A percentile compares a stretch with the other conserved stretches of the same genome.
phyloP scores from a whole-genome alignment of 2,329 filamentous ascomycete genomes.

The Hawksworthiomyces lignivorus region DNA sequence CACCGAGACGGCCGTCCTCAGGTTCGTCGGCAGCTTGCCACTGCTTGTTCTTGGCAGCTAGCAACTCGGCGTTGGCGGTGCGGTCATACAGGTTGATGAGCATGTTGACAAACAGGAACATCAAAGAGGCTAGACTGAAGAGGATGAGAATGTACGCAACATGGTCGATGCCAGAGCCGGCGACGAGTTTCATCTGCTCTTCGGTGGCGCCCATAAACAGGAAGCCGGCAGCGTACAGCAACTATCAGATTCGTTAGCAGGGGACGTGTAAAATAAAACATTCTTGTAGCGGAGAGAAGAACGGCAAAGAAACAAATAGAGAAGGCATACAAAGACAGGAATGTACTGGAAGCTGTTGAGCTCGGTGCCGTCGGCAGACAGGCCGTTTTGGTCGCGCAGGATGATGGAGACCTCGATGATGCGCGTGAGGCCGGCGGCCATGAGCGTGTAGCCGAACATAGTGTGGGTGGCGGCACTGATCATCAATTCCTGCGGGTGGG shows the following conservation, averaged over 20 bases:
- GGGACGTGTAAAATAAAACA: background rate
- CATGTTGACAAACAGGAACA: conserved; percentile 87
- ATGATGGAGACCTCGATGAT: conserved; percentile 91
- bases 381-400: conserved; percentile 59
- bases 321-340: conserved; percentile 46
- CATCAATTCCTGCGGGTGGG: conserved; percentile 75
- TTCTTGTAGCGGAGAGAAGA: background rate
- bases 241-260: conserved; percentile 38
- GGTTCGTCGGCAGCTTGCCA: background rate
- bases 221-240: conserved; percentile 87
- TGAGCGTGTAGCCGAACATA: conserved; percentile 90
- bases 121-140: conserved; percentile 79
- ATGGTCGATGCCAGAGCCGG: conserved; percentile 69
- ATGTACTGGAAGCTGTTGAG: conserved; percentile 54
- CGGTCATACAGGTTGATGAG: conserved; percentile 78
- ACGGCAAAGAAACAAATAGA: background rate
- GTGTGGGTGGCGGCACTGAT: conserved; percentile 82
- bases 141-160: conserved; percentile 89
- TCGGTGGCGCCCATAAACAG: conserved; percentile 97
- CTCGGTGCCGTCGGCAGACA: conserved; percentile 60
- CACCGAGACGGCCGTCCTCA: background rate
- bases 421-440: conserved; percentile 76
- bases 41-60: conserved; percentile 11
- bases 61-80: conserved; percentile 29
- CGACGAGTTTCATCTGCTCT: conserved; percentile 81